These are phyloP conservation scores for Uncinocarpus reesii DNA, from an alignment of 2,329 filamentous ascomycete species.

Conservation along the genomic window DNA sequence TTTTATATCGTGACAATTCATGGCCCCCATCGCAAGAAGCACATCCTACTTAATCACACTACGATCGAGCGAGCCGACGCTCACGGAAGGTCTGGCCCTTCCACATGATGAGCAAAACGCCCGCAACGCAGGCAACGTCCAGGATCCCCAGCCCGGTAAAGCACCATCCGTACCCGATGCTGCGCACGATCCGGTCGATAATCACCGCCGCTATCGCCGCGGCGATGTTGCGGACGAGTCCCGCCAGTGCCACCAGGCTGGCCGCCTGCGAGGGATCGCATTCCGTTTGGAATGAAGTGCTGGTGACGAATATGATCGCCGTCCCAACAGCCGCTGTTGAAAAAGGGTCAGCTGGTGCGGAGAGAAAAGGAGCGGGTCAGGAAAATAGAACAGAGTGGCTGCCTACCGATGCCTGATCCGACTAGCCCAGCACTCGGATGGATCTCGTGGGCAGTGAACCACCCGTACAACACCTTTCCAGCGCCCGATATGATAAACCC, in stretches of 20 bases:
- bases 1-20: too few relatives aligned
- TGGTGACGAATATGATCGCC: background rate
- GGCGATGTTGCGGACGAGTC: background rate
- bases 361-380: background rate
- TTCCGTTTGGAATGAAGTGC: background rate
- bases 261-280: background rate
- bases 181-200: background rate
- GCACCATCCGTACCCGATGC: background rate
- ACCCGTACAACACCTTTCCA: background rate
- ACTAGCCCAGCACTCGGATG: background rate
- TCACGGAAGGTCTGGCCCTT: background rate
- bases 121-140: background rate
- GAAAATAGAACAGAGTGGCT: background rate
- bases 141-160: background rate
- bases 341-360: background rate
- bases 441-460: background rate
- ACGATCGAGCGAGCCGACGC: background rate
- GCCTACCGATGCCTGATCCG: conserved; percentile 4
- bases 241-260: background rate
- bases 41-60: too few relatives aligned
- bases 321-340: background rate
- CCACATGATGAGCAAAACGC: background rate
- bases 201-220: background rate
- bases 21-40: too few relatives aligned
- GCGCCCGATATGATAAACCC: background rate